Conservation (phyloP, 2,329 filamentous ascomycete genomes). For the Paraphaeosphaeria sporulosa region DNA sequence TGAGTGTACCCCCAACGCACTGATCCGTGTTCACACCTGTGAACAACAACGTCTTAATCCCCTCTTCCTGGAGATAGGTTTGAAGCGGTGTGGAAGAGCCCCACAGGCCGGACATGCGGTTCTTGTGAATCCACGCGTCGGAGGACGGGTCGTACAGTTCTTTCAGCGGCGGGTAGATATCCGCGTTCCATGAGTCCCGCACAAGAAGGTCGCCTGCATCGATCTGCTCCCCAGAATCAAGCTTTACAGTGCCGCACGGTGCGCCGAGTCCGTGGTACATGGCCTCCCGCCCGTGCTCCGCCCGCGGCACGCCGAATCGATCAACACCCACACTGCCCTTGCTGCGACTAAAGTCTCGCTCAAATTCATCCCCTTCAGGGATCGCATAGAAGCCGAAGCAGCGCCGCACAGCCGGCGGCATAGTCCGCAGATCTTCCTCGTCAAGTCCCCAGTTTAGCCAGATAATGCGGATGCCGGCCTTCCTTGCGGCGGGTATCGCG, state of each 20-base stretch:
- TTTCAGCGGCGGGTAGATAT: conserved; percentile 50
- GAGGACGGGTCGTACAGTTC: conserved; percentile 31
- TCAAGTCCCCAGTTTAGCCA: conserved; percentile 55
- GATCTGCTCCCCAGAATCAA: conserved; percentile 31
- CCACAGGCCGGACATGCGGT: conserved; percentile 53
- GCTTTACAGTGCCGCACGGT: conserved; percentile 25
- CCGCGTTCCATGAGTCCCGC: conserved; percentile 52
- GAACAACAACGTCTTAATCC: conserved; percentile 51
- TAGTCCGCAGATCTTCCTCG: conserved; percentile 43
- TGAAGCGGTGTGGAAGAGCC: conserved; percentile 44
- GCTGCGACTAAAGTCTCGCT: conserved; percentile 16
- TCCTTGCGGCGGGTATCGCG: conserved; percentile 50
- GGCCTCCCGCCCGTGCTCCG: conserved; percentile 22
- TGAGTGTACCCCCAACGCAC: conserved; percentile 52
- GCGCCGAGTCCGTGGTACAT: conserved; percentile 46
- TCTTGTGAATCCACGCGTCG: conserved; percentile 49
- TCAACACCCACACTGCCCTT: conserved; percentile 37
- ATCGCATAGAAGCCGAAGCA: conserved; percentile 45
- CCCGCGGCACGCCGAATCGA: conserved; percentile 35
- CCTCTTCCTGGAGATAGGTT: conserved; percentile 48
- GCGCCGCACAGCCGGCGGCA: conserved; percentile 50
- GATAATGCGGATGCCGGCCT: conserved; percentile 48
- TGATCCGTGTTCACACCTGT: conserved; percentile 55
- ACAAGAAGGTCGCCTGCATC: conserved; percentile 49
- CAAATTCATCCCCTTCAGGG: conserved; percentile 24